A percentile compares a stretch with the other conserved stretches of the same genome.
Evolutionary conservation across 2,329 filamentous ascomycete species (phyloP).

Genomic region (Grosmannia penicillata): DNA sequence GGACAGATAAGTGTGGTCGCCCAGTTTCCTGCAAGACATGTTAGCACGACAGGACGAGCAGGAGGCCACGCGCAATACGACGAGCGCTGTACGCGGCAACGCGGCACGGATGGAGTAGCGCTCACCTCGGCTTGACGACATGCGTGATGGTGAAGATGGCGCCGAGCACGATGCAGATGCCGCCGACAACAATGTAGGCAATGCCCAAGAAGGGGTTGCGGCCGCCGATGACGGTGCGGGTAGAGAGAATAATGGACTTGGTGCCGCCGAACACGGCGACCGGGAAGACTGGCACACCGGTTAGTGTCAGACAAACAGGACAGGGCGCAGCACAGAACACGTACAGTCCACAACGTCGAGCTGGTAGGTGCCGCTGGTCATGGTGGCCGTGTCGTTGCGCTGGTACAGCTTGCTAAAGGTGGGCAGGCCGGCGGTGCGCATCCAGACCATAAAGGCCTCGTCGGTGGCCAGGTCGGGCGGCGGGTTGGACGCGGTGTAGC

Average conservation of each 20-base stretch:
- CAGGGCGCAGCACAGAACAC: slow-evolving; percentile 19
- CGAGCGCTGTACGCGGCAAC: neutral
- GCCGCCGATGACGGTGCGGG: slow-evolving; percentile 82
- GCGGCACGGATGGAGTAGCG: slow-evolving; percentile 6
- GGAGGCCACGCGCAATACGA: no score
- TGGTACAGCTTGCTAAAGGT: slow-evolving; percentile 88
- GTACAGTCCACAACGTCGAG: slow-evolving; percentile 66
- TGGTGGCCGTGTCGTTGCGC: slow-evolving; percentile 56
- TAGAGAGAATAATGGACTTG: slow-evolving; percentile 82
- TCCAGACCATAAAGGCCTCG: slow-evolving; percentile 94
- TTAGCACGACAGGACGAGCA: slow-evolving; percentile 1
- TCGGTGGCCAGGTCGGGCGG: slow-evolving; percentile 61
- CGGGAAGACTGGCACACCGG: slow-evolving; percentile 51
- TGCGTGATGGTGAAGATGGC: slow-evolving; percentile 80
- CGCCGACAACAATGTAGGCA: slow-evolving; percentile 86
- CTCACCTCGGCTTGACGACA: slow-evolving; percentile 76
- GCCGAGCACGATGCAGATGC: slow-evolving; percentile 80
- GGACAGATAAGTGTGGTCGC: slow-evolving; percentile 91
- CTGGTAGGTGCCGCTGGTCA: slow-evolving; percentile 60
- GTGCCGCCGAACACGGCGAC: slow-evolving; percentile 67
- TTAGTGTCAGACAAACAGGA: slow-evolving; percentile 1
- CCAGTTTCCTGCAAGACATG: slow-evolving; percentile 57
- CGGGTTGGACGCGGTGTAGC: slow-evolving; percentile 49
- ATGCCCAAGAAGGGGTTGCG: slow-evolving; percentile 94
- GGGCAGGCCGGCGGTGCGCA: slow-evolving; percentile 88